Conservation (phyloP, 2,329 filamentous ascomycete species). For the Torrubiellomyces zombiae region DNA sequence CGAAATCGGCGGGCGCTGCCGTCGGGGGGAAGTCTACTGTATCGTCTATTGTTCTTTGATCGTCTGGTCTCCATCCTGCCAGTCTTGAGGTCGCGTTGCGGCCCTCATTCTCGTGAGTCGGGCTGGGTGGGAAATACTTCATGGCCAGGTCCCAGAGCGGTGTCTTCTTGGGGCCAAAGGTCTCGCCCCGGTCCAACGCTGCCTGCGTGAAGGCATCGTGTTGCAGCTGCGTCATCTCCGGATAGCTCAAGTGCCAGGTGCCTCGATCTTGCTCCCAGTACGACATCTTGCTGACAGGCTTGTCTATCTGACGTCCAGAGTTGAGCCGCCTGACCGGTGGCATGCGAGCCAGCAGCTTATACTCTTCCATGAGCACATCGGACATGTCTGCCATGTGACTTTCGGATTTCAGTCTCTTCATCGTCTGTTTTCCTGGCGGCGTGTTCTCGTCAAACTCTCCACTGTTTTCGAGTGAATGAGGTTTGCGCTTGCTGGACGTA, state of each 20-base stretch:
- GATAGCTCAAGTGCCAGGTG: slow-evolving; percentile 46
- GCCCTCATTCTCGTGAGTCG: slow-evolving; percentile 5
- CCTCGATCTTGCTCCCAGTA: slow-evolving; percentile 40
- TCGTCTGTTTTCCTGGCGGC: slow-evolving; percentile 25
- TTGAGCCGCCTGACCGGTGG: slow-evolving; percentile 30
- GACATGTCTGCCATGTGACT: slow-evolving; percentile 19
- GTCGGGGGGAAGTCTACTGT: slow-evolving; percentile 15
- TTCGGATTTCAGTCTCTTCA: slow-evolving; percentile 40
- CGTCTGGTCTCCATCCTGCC: slow-evolving; percentile 9
- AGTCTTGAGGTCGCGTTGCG: not conserved
- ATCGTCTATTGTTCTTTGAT: slow-evolving; percentile 11
- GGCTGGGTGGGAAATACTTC: slow-evolving; percentile 37
- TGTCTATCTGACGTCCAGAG: slow-evolving; percentile 40
- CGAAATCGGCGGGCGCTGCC: slow-evolving; percentile 10
- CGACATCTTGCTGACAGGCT: slow-evolving; percentile 34
- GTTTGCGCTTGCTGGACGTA: slow-evolving; percentile 39
- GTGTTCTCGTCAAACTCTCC: slow-evolving; percentile 30
- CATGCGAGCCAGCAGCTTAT: slow-evolving; percentile 28
- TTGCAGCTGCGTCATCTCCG: slow-evolving; percentile 45
- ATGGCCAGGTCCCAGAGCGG: slow-evolving; percentile 39
- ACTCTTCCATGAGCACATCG: slow-evolving; percentile 24
- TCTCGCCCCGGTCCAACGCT: slow-evolving; percentile 30
- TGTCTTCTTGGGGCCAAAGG: slow-evolving; percentile 34
- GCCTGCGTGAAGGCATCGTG: slow-evolving; percentile 37
- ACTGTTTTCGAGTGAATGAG: slow-evolving; percentile 28